Base-by-base conservation (phyloP, 2,329 filamentous ascomycete genomes). In the Colletotrichum sp. region DNA sequence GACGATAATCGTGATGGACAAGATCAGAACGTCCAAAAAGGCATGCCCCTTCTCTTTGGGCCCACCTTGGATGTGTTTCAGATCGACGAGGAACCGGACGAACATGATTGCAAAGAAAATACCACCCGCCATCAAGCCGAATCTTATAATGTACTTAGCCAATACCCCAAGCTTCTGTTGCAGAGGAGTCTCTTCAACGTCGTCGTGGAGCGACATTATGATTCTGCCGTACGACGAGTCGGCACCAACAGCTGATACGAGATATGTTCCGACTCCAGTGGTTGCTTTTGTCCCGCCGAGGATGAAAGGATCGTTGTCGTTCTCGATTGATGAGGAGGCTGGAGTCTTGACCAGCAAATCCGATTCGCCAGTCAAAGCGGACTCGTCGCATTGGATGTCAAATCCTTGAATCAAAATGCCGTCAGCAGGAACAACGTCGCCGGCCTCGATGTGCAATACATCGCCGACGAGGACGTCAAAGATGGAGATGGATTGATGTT, bases 301-400 rank as follows among this genome's bases (percentile, higher is more conserved):
- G 79, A 91, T 90, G 81, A 94, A 94, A 0, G 92, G 92, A 72
- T 94, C 93, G 5, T 74, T 67, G 3, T 57, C 12, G 26, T 71
- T 74, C n/a, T 80, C 86, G 38, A n/a, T 10, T 16, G 21, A 86
- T 86, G 36, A 5, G 12, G 91, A 87, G 12, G 89, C 92, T 5
- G 86, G 82, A 1, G 89, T 91, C 84, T 95, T 95, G 82, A 91
- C 92, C 82, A 94, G 89, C 65, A 93, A 88, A 79, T 95, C 93
- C 1, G 93, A 94, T 83, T 95, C 93, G 77, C 93, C 93, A 34
- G 93, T 95, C 2, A 92, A 92, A 16, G 93, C 94, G 3, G 92
- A 94, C 80, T 95, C 93, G 79, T 95, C 93, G 79, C 93, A 95
- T 81, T 93, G 86, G 74, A 88, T 80, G 5, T 83, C 82, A 77